Evolutionary conservation across 108 stramenopile species (phyloP).

Genomic region (Schizochytrium sp.): DNA sequence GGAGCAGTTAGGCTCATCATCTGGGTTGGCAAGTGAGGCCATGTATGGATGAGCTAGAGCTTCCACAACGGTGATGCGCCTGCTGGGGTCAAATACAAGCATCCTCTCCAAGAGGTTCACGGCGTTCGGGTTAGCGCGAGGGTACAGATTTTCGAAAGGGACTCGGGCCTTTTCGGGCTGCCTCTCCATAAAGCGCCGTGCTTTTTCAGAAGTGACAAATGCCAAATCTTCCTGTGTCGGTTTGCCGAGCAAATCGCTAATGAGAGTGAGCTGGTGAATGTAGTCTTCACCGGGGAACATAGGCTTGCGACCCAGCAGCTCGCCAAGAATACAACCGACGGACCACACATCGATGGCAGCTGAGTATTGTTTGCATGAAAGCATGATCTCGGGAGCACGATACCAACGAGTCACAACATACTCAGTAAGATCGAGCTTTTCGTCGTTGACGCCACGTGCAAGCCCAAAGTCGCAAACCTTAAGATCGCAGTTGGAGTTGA

Average conservation of each 20-base stretch:
- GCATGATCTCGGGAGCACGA: slow-evolving; percentile 98
- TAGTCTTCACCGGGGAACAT: slow-evolving; percentile 99
- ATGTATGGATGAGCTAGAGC: slow-evolving; percentile 93
- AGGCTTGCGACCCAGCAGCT: slow-evolving; percentile 92
- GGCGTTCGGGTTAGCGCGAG: slow-evolving; percentile 82
- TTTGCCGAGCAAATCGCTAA: slow-evolving; percentile 66
- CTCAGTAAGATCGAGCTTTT: slow-evolving; percentile 73
- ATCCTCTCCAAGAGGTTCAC: slow-evolving; percentile 89
- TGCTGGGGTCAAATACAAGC: slow-evolving; percentile 90
- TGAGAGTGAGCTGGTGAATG: slow-evolving; percentile 93
- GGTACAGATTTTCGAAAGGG: slow-evolving; percentile 81
- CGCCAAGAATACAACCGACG: slow-evolving; percentile 99
- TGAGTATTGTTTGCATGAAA: slow-evolving; percentile 97
- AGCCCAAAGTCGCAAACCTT: slow-evolving; percentile 99
- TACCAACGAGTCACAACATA: slow-evolving; percentile 83
- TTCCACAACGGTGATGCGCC: slow-evolving; percentile 88
- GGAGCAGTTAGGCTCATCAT: slow-evolving; percentile 84
- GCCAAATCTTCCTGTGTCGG: slow-evolving; percentile 89
- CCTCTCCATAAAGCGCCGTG: slow-evolving; percentile 88
- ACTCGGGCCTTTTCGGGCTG: slow-evolving; percentile 80
- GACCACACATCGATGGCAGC: slow-evolving; percentile 94
- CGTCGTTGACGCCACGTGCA: slow-evolving; percentile 85
- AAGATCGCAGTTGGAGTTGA: slow-evolving; percentile 98
- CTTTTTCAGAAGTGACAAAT: slow-evolving; percentile 92
- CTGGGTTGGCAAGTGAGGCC: slow-evolving; percentile 83